Percentiles rank a stretch among this genome's conserved stretches.
Evolutionary conservation across 805 yeast genomes (phyloP).

Genomic region (Ogataea angusta): DNA sequence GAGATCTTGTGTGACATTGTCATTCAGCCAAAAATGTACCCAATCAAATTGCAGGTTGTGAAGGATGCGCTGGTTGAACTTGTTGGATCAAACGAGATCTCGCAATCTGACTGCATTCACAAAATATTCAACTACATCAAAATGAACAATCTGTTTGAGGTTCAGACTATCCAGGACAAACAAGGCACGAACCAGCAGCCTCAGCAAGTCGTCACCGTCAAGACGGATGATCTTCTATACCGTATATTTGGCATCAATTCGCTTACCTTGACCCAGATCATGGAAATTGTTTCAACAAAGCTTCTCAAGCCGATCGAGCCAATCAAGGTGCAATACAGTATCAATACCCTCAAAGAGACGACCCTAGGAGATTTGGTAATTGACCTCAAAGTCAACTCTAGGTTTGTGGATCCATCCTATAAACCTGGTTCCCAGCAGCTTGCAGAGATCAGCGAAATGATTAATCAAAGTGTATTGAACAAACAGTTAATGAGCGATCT

Average conservation of each 20-base stretch:
- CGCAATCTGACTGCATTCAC: slow-evolving; percentile 75
- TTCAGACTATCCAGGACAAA: slow-evolving; percentile 24
- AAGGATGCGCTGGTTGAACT: slow-evolving; percentile 61
- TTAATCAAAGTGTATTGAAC: slow-evolving; percentile 42
- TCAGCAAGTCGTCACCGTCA: slow-evolving; percentile 29
- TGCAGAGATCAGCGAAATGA: slow-evolving; percentile 39
- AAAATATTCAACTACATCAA: slow-evolving; percentile 36
- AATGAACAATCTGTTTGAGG: slow-evolving; percentile 35
- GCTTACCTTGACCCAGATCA: slow-evolving; percentile 67
- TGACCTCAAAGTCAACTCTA: slow-evolving; percentile 62
- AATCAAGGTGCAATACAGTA: slow-evolving; percentile 66
- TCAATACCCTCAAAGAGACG: slow-evolving; percentile 72
- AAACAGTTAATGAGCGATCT: slow-evolving; percentile 41
- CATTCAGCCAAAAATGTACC: slow-evolving; percentile 75
- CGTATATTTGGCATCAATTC: slow-evolving; percentile 47
- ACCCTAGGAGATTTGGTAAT: slow-evolving; percentile 77
- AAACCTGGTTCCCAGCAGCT: slow-evolving; percentile 35
- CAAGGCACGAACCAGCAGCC: slow-evolving; percentile 22
- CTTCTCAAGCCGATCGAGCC: slow-evolving; percentile 80
- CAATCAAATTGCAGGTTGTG: slow-evolving; percentile 62
- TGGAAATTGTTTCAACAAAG: slow-evolving; percentile 62
- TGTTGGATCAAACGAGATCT: slow-evolving; percentile 72
- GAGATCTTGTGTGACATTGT: slow-evolving; percentile 69
- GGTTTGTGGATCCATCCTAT: slow-evolving; percentile 37
- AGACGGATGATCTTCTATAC: slow-evolving; percentile 44